Evolutionary conservation across 768 basidiomycete species (phyloP).

Genomic region (Leccinum imitatum): DNA sequence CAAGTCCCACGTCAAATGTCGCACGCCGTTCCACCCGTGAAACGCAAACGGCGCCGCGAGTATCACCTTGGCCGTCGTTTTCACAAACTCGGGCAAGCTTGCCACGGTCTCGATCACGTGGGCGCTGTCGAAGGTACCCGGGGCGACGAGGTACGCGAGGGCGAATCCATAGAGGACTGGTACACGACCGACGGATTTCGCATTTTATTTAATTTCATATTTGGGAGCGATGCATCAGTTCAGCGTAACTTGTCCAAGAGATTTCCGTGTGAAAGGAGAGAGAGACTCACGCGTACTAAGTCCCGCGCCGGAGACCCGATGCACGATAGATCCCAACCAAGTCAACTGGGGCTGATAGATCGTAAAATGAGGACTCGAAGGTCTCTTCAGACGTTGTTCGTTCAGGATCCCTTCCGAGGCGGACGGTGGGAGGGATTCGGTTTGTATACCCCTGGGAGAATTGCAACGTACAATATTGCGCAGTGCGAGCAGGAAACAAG

Average conservation of each 20-base stretch:
- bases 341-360: slow-evolving; percentile 97
- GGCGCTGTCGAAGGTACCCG: slow-evolving; percentile 74
- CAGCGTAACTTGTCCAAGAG: not conserved
- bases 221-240: not conserved
- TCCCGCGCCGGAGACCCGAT: slow-evolving; percentile 82
- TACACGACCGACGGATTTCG: not conserved
- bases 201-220: not conserved
- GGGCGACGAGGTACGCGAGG: slow-evolving; percentile 81
- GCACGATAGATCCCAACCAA: slow-evolving; percentile 81
- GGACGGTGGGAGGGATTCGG: slow-evolving; percentile 61
- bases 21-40: slow-evolving; percentile 87
- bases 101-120: slow-evolving; percentile 72
- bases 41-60: slow-evolving; percentile 88
- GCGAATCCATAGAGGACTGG: slow-evolving; percentile 87
- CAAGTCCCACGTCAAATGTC: slow-evolving; percentile 89
- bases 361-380: slow-evolving; percentile 91
- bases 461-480: not conserved
- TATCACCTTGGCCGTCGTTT: slow-evolving; percentile 71
- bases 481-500: not conserved
- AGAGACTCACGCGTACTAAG: slow-evolving; percentile 52
- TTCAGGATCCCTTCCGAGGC: slow-evolving; percentile 70
- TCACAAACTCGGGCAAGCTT: slow-evolving; percentile 71
- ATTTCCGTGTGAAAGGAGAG: not conserved
- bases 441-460: slow-evolving; percentile 52
- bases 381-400: slow-evolving; percentile 83